Conservation (phyloP, 345 rosid species). For the Syzygium grande region DNA sequence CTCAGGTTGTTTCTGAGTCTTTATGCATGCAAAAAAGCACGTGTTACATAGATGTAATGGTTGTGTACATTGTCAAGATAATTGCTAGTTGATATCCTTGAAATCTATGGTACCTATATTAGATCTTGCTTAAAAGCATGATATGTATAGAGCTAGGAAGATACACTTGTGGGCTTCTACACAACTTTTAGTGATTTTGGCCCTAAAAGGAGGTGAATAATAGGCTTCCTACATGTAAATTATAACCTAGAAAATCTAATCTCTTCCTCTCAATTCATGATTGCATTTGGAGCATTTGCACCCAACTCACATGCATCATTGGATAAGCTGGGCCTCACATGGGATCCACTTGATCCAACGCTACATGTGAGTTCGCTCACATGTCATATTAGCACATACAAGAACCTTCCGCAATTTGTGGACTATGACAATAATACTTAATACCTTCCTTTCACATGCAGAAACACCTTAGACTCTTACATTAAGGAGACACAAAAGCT, state of each 20-base stretch:
- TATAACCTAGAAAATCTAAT: no score
- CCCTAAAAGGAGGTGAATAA: no score
- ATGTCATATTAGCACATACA: background rate
- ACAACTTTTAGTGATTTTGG: no score
- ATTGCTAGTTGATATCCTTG: no score
- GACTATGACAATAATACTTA: background rate
- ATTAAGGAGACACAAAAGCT: slow-evolving; percentile 14
- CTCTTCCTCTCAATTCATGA: no score
- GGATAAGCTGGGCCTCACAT: background rate
- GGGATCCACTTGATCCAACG: background rate
- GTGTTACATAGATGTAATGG: background rate
- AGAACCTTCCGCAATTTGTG: background rate
- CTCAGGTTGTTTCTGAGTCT: slow-evolving; percentile 11
- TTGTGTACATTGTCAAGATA: background rate
- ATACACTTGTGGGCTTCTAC: no score
- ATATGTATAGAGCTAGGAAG: no score
- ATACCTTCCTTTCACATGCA: background rate
- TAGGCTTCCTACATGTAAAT: no score
- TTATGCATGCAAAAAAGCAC: background rate
- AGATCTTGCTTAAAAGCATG: no score
- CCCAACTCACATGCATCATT: no score
- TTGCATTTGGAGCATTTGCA: no score
- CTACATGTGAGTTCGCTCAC: background rate
- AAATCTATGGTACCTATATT: no score
- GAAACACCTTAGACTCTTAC: slow-evolving; percentile 19